phyloP scores from a whole-genome alignment of 2,329 filamentous ascomycete species.

The Ceratocystis variospora region DNA sequence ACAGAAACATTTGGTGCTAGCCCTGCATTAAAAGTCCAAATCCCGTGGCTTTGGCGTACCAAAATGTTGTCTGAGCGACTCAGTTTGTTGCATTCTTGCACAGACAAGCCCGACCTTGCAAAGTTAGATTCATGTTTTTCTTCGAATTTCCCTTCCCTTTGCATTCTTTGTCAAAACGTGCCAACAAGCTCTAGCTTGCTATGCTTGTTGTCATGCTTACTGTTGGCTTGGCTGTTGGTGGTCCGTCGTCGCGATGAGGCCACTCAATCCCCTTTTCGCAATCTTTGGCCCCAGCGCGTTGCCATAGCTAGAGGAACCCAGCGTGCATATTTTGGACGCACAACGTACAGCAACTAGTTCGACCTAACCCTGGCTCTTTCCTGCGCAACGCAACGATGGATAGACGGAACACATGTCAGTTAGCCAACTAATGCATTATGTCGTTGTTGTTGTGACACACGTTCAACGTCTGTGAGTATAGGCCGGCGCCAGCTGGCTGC shows the following conservation, averaged over 20 bases:
- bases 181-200: not conserved
- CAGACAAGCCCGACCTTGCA: not conserved
- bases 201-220: not conserved
- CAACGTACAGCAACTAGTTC: not conserved
- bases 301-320: conserved; percentile 4
- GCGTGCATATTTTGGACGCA: conserved; percentile 9
- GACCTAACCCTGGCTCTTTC: not conserved
- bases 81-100: not conserved
- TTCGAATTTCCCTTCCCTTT: not conserved
- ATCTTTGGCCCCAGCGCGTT: conserved; percentile 8
- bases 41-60: not conserved
- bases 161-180: not conserved
- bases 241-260: not conserved
- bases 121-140: not conserved
- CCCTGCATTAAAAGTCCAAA: conserved; percentile 3
- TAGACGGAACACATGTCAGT: not conserved
- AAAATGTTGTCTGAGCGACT: not conserved
- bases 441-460: not conserved
- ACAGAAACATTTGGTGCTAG: not conserved
- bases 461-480: not conserved
- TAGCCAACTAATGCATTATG: not conserved
- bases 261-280: not conserved
- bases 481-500: not conserved
- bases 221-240: not conserved
- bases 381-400: not conserved